Evolutionary conservation across 371 early-diverging fungal genomes (phyloP).

Genomic region (Neoconidiobolus thromboides): DNA sequence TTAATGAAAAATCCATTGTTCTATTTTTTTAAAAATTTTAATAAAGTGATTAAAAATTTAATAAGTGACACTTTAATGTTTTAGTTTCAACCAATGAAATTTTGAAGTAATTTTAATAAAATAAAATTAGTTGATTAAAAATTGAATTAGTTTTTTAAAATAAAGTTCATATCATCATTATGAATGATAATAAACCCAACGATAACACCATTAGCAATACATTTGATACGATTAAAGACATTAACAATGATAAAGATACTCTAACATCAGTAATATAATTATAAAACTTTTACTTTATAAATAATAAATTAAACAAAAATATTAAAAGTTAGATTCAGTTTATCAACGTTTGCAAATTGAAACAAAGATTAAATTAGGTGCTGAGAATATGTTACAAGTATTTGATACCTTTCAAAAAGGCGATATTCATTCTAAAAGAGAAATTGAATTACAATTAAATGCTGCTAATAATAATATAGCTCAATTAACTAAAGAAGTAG

Average conservation of each 20-base stretch:
- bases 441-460: background rate
- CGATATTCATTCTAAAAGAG: background rate
- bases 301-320: background rate
- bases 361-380: constrained; percentile 1
- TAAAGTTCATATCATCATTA: too few species aligned
- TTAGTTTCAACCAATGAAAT: too few species aligned
- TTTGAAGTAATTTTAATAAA: too few species aligned
- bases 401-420: constrained; percentile 4
- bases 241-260: background rate
- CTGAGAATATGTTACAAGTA: constrained; percentile 2
- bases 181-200: too few species aligned
- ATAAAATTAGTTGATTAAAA: too few species aligned
- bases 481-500: constrained; percentile 1
- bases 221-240: too few species aligned
- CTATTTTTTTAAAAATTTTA: too few species aligned
- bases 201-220: too few species aligned
- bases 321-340: background rate
- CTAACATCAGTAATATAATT: background rate
- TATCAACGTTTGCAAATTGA: constrained; percentile 2
- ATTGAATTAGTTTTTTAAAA: too few species aligned
- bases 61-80: too few species aligned
- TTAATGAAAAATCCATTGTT: too few species aligned
- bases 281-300: background rate
- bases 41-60: too few species aligned
- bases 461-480: constrained; percentile 3